Evolutionary conservation across 2,329 filamentous ascomycete genomes (phyloP).

Genomic region (Metarhizium anisopliae): DNA sequence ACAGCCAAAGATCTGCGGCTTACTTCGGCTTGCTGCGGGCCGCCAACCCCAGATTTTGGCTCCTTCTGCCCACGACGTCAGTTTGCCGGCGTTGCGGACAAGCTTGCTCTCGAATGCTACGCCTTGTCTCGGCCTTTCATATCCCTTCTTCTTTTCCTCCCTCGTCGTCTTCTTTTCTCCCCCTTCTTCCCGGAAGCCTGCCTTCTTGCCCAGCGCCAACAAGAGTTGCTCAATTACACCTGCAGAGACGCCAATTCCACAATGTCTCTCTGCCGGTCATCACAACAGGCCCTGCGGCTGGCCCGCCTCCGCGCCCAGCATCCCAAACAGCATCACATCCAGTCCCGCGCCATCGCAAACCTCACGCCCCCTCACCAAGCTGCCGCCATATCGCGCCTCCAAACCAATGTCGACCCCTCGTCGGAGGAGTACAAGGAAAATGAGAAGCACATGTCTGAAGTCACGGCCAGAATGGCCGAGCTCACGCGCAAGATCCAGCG

Average conservation of each 20-base stretch:
- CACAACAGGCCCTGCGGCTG: conserved; percentile 33
- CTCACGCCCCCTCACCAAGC: conserved; percentile 79
- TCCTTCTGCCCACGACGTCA: no score
- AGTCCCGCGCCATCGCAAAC: conserved; percentile 48
- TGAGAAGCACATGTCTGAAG: conserved; percentile 63
- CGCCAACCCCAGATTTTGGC: conserved; percentile 7
- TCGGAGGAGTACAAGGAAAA: conserved; percentile 79
- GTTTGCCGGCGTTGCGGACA: background rate
- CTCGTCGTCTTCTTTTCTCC: background rate
- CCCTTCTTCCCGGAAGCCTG: background rate
- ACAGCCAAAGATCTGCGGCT: conserved; percentile 19
- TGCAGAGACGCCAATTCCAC: conserved; percentile 4
- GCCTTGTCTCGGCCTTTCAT: background rate
- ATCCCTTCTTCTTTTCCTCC: no score
- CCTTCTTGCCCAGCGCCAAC: background rate
- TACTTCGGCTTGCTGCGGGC: conserved; percentile 35
- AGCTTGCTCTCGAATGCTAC: background rate
- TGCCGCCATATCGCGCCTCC: conserved; percentile 71
- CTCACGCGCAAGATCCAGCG: conserved; percentile 64
- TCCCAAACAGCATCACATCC: conserved; percentile 8
- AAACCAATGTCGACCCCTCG: conserved; percentile 64
- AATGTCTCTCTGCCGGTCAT: conserved; percentile 41
- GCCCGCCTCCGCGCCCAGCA: conserved; percentile 24
- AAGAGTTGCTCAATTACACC: background rate
- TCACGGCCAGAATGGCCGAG: conserved; percentile 57